Evolutionary conservation across 208 protist species (phyloP), one percentile per base, ranked within the genome.

Genomic region (Acanthamoeba royreba): DNA sequence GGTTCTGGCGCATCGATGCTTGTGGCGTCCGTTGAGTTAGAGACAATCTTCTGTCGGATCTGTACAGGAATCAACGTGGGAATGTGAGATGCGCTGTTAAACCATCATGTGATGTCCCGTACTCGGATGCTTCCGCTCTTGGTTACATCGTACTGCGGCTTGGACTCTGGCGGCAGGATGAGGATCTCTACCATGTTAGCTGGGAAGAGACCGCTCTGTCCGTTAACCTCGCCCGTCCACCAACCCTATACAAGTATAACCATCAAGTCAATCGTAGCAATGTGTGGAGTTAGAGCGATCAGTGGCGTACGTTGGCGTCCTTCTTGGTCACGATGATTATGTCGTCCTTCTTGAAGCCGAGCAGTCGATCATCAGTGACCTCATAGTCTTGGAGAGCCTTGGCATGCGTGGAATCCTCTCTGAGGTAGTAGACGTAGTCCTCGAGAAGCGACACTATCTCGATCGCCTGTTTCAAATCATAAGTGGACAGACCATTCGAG

Each of bases 281-380:
- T 38, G 17, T 13, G 25, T 25, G 25, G 19, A 58, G 66, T 22
- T 15, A 79, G 42, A 85, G 4, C 28, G 4, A 22, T 85, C 38
- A 5, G 19, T 13, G 4, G 4, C n/a, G 74, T 49, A 45, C 83
- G 85, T 74, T 91, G 58, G 52, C 35, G 42, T 91, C 85, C 43
- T 74, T 91, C 85, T 91, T 91, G 43, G 79, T 87, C 28, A 87
- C 79, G 49, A 4, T 58, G 38, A 91, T 91, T n/a, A 91, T 72
- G 35, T 91, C 85, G 38, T 72, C 85, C 43, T 91, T 91, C 85
- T 91, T 91, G 85, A 91, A 91, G 28, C 52, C 85, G 19, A 91
- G 43, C 46, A 91, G 52, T 40, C 55, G 46, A 31, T 74, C 33
- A 38, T 91, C 85, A 38, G 85, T 91, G 11, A 91, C 85, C 28